phyloP scores from a whole-genome alignment of 257 asterid genomes.

The Forsythia viridissima region DNA sequence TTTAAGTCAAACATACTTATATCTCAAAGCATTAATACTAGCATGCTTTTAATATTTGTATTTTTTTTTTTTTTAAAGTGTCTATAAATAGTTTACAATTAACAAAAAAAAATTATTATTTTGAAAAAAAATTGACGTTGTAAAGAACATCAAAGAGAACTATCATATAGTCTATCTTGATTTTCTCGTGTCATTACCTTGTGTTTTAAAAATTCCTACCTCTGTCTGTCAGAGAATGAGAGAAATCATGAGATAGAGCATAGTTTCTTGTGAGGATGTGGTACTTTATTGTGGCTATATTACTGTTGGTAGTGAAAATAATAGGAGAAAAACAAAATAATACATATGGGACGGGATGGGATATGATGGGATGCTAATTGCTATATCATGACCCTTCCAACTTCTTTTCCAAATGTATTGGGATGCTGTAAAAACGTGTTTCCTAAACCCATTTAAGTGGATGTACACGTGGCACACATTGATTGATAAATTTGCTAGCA shows the following conservation, averaged over 20 bases:
- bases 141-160: neutral
- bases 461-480: no score
- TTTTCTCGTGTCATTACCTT: neutral
- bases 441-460: no score
- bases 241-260: no score
- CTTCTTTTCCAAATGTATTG: neutral
- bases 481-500: no score
- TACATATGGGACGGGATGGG: neutral
- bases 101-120: no score
- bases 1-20: no score
- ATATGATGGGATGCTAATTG: neutral
- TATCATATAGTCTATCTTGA: neutral
- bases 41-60: no score
- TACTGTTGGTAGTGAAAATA: neutral
- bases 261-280: neutral
- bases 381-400: neutral
- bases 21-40: no score
- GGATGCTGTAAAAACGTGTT: no score
- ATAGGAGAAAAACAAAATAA: neutral
- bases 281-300: neutral
- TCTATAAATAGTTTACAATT: no score
- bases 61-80: no score
- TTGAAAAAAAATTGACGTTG: no score
- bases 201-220: neutral
- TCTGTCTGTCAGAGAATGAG: neutral